Percentiles rank a stretch among this genome's conserved stretches.
These are phyloP conservation scores for Euphorbia schlechtendalii DNA, from an alignment of 441 rosid species.

Conservation along the genomic window DNA sequence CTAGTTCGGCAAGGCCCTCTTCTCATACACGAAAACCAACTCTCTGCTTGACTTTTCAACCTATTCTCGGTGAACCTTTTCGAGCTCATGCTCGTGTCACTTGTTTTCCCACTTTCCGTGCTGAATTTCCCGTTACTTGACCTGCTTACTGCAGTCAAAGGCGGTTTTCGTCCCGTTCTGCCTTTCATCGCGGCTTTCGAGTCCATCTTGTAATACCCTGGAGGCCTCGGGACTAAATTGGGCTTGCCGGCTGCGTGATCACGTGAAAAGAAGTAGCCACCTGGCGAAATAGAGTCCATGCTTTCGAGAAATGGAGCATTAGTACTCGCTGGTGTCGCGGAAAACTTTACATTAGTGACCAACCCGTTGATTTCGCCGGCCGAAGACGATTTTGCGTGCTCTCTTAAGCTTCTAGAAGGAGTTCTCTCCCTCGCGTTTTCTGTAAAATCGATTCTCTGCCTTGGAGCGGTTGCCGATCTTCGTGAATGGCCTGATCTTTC, in stretches of 20 bases:
- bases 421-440: conserved; percentile 22
- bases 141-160: conserved; percentile 23
- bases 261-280: conserved; percentile 55
- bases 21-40: conserved; percentile 59
- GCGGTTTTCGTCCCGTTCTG: too few relatives aligned
- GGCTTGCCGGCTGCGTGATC: conserved; percentile 20
- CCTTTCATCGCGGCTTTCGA: conserved; percentile 23
- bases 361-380: conserved; percentile 52
- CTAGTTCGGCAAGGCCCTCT: conserved; percentile 36
- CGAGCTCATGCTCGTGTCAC: conserved; percentile 33
- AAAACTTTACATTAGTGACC: conserved; percentile 40
- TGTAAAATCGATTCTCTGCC: conserved; percentile 32
- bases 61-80: conserved; percentile 34
- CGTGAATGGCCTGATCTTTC: conserved; percentile 23
- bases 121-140: conserved; percentile 28
- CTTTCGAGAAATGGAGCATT: conserved; percentile 28
- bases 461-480: conserved; percentile 38
- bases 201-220: conserved; percentile 6
- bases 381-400: conserved; percentile 26
- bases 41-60: conserved; percentile 38
- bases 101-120: conserved; percentile 34
- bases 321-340: conserved; percentile 17
- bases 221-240: conserved; percentile 21
- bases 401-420: conserved; percentile 30
- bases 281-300: conserved; percentile 44